These are phyloP conservation scores for Zancudomyces culisetae DNA, from an alignment of 371 early-diverging fungal species.

Conservation along the genomic window DNA sequence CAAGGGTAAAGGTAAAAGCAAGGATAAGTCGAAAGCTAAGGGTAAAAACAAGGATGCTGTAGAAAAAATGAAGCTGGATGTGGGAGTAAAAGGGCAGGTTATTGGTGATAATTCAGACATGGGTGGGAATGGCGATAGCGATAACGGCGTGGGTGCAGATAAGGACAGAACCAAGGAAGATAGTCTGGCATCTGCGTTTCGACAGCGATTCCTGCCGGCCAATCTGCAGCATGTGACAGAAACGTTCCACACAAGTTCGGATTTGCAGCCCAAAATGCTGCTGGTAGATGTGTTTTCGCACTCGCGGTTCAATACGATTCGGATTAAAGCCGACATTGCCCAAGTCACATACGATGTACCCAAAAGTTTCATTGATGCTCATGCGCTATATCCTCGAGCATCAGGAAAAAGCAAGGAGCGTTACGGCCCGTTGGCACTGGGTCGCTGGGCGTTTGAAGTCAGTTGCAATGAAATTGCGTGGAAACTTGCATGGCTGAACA, in stretches of 20 bases:
- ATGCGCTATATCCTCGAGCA: conserved; percentile 41
- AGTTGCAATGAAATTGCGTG: conserved; percentile 50
- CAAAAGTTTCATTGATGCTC: conserved; percentile 31
- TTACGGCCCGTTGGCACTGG: conserved; percentile 25
- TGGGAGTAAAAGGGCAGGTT: not conserved
- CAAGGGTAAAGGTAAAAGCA: not conserved
- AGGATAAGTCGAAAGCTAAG: not conserved
- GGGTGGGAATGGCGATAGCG: not conserved
- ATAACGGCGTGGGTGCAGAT: not conserved
- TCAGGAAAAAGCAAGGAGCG: conserved; percentile 23
- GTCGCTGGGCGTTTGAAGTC: conserved; percentile 36
- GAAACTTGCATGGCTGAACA: conserved; percentile 49
- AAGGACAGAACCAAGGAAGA: not conserved
- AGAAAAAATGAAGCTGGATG: not conserved
- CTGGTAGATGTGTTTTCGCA: conserved; percentile 28
- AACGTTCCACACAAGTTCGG: not conserved
- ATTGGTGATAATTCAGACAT: not conserved
- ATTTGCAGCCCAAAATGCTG: conserved; percentile 17
- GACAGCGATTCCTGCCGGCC: not conserved
- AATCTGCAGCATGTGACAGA: not conserved
- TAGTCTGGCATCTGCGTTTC: not conserved
- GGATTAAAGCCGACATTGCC: conserved; percentile 38
- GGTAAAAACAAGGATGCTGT: not conserved
- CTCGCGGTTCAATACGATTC: conserved; percentile 30
- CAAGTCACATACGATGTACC: conserved; percentile 26